Evolutionary conservation across 106 monocot species (phyloP).

Genomic region (Dendrobium catenatum): DNA sequence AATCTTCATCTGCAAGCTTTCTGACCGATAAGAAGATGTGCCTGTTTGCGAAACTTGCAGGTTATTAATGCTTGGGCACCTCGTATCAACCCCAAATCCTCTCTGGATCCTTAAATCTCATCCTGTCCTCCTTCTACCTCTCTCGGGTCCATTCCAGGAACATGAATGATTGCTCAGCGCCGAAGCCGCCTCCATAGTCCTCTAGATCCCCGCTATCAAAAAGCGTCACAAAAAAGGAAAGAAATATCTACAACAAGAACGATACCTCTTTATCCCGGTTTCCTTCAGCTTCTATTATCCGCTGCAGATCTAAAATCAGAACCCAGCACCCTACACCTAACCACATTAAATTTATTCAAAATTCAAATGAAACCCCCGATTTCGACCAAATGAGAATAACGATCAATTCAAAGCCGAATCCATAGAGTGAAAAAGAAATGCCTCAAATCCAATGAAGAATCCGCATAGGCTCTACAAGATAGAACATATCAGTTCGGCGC

Average conservation of each 20-base stretch:
- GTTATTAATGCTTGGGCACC: not conserved
- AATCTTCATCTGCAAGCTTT: not conserved
- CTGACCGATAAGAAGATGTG: not conserved
- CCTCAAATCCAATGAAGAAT: not conserved
- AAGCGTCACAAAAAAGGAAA: too few species aligned
- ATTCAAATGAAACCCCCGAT: not conserved
- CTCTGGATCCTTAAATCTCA: not conserved
- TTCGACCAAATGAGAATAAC: not conserved
- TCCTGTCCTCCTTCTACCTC: not conserved
- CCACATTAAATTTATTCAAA: not conserved
- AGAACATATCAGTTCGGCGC: not conserved
- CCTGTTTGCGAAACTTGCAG: not conserved
- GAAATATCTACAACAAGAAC: not conserved
- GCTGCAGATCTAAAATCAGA: not conserved
- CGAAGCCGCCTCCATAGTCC: conserved; percentile 5
- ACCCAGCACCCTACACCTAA: not conserved
- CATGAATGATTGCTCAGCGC: not conserved
- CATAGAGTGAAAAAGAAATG: not conserved
- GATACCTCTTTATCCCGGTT: not conserved
- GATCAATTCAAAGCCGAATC: not conserved
- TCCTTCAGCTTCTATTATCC: not conserved
- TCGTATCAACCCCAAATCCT: not conserved
- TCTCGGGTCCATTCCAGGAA: not conserved
- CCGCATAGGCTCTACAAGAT: not conserved
- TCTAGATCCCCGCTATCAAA: not conserved